phyloP scores from a whole-genome alignment of 73 alveolate species.

The Tetrahymena borealis region DNA sequence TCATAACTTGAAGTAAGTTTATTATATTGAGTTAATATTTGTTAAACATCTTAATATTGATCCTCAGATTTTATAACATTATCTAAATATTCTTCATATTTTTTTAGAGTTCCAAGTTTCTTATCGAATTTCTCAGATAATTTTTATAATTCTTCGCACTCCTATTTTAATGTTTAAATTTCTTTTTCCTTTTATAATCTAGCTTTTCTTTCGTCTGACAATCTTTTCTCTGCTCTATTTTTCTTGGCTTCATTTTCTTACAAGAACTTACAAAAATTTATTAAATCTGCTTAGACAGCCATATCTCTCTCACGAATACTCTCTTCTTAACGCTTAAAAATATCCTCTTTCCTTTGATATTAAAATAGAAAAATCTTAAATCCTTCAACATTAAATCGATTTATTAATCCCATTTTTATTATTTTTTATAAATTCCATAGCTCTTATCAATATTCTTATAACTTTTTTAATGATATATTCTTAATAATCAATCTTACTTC shows the following conservation, averaged over 20 bases:
- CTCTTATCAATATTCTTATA: too few relatives aligned
- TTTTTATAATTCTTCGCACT: slow-evolving; percentile 19
- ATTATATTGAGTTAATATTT: slow-evolving; percentile 59
- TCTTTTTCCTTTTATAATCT: slow-evolving; percentile 38
- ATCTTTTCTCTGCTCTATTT: slow-evolving; percentile 36
- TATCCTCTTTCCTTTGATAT: slow-evolving; percentile 22
- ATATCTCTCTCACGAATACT: slow-evolving; percentile 33
- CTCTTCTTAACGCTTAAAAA: slow-evolving; percentile 24
- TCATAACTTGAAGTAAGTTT: slow-evolving; percentile 61
- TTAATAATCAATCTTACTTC: slow-evolving; percentile 1
- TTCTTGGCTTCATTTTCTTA: slow-evolving; percentile 48
- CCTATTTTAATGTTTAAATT: slow-evolving; percentile 7
- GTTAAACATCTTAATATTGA: slow-evolving; percentile 64
- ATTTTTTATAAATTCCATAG: too few relatives aligned
- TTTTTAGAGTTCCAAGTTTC: slow-evolving; percentile 50
- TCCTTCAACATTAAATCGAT: neutral
- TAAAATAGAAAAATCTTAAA: neutral
- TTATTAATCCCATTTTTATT: neutral
- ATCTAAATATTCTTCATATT: slow-evolving; percentile 77
- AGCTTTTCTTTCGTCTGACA: slow-evolving; percentile 18
- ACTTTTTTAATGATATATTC: too few relatives aligned
- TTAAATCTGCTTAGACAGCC: slow-evolving; percentile 16
- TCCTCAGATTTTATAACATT: slow-evolving; percentile 61
- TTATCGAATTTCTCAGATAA: slow-evolving; percentile 29
- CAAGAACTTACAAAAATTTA: slow-evolving; percentile 29